Evolutionary conservation across 306 rosid genomes (phyloP).

Genomic region (Sechiopsis laciniata): DNA sequence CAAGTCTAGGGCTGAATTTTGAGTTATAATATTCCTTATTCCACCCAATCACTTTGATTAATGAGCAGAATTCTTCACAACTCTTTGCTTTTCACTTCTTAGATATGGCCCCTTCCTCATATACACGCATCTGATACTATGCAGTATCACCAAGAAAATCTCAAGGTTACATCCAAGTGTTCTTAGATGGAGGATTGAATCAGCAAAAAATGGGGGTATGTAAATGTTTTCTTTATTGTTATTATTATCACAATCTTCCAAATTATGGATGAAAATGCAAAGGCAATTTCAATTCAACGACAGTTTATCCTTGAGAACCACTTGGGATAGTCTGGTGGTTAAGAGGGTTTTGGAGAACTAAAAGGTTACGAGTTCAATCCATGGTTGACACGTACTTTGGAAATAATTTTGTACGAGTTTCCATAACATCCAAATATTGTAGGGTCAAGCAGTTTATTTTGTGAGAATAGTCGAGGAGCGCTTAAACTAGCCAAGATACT

Average conservation of each 20-base stretch:
- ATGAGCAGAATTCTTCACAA: constrained; percentile 19
- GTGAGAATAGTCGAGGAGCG: no score
- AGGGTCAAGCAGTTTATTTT: no score
- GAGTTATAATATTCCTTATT: not conserved
- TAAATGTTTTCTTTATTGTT: constrained; percentile 5
- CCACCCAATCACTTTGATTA: not conserved
- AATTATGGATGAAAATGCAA: constrained; percentile 7
- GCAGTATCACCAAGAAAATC: constrained; percentile 58
- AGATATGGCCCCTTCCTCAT: constrained; percentile 16
- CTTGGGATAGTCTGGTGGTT: no score
- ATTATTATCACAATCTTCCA: constrained; percentile 3
- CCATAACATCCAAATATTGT: no score
- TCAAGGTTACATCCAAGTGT: constrained; percentile 78
- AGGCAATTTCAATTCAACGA: not conserved
- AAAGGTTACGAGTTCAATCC: no score
- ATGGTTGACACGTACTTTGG: no score
- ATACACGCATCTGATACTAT: constrained; percentile 19
- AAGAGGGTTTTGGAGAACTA: no score
- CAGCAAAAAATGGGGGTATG: constrained; percentile 98
- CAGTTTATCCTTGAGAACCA: constrained; percentile 6
- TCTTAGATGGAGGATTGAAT: constrained; percentile 95
- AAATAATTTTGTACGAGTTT: no score
- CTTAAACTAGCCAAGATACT: no score
- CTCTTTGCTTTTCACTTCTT: not conserved
- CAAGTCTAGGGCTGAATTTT: not conserved